Evolutionary conservation across 306 rosid species (phyloP).

Genomic region (Bauhinia variegata): DNA sequence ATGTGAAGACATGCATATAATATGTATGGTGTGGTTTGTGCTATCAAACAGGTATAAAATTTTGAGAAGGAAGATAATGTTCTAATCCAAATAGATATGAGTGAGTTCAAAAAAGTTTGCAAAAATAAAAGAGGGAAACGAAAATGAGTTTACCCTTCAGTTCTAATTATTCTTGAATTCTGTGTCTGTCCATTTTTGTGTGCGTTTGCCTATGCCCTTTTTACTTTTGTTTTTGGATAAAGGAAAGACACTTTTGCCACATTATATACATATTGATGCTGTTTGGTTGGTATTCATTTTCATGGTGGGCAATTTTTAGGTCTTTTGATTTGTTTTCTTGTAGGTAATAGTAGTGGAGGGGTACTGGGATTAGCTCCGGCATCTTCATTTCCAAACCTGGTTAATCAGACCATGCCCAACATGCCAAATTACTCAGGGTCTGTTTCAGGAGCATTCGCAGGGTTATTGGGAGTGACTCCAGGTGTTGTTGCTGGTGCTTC

Average conservation of each 20-base stretch:
- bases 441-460: conserved; percentile 97
- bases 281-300: conserved; percentile 21
- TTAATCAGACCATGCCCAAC: conserved; percentile 98
- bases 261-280: background rate
- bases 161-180: conserved; percentile 2
- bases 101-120: too few species aligned
- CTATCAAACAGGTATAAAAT: background rate
- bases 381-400: conserved; percentile 75
- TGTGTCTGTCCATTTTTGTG: conserved; percentile 9
- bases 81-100: conserved; percentile 7
- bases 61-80: conserved; percentile 2
- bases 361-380: conserved; percentile 82
- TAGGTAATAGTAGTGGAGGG: conserved; percentile 81
- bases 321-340: conserved; percentile 37
- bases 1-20: background rate
- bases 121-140: background rate
- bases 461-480: conserved; percentile 95
- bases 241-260: conserved; percentile 7
- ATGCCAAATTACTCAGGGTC: conserved; percentile 99
- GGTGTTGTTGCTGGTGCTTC: conserved; percentile 90
- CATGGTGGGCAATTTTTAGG: conserved; percentile 1
- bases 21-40: conserved; percentile 21
- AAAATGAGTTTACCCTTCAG: conserved; percentile 8
- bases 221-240: background rate
- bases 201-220: background rate